Conservation (phyloP, 768 basidiomycete genomes). For the Russula ochroleuca region DNA sequence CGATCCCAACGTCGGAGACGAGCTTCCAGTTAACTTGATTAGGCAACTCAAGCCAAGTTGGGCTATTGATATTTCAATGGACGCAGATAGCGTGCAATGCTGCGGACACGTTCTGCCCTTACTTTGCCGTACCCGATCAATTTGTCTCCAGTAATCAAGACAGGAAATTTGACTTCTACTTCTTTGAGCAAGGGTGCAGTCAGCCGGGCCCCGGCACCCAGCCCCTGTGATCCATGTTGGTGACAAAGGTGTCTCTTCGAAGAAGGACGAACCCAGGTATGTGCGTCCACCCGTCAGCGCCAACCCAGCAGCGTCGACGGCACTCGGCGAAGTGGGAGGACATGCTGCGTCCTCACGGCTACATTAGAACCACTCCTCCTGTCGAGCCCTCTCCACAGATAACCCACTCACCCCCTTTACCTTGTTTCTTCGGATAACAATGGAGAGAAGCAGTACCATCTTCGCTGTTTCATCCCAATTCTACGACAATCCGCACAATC, state of each 20-base stretch:
- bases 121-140: conserved; percentile 1
- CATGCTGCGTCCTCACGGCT: conserved; percentile 23
- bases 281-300: conserved; percentile 5
- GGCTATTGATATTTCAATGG: background rate
- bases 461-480: conserved; percentile 24
- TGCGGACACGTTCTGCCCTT: conserved; percentile 20
- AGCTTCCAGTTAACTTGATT: background rate
- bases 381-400: conserved; percentile 1
- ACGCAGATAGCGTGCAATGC: conserved; percentile 9
- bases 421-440: conserved; percentile 1
- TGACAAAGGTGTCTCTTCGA: conserved; percentile 3
- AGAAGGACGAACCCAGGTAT: background rate
- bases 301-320: conserved; percentile 3
- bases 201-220: conserved; percentile 11
- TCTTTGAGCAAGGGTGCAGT: background rate
- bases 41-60: background rate
- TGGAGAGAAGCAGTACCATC: conserved; percentile 26
- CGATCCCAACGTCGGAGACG: conserved; percentile 6
- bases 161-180: conserved; percentile 1
- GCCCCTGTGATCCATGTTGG: background rate
- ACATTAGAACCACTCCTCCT: conserved; percentile 10
- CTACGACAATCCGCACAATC: conserved; percentile 19
- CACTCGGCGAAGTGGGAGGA: background rate
- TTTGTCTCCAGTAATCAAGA: background rate
- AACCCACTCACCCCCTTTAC: background rate